These are phyloP conservation scores for Parathielavia appendiculata DNA, from an alignment of 495 filamentous ascomycete species.

Conservation along the genomic window DNA sequence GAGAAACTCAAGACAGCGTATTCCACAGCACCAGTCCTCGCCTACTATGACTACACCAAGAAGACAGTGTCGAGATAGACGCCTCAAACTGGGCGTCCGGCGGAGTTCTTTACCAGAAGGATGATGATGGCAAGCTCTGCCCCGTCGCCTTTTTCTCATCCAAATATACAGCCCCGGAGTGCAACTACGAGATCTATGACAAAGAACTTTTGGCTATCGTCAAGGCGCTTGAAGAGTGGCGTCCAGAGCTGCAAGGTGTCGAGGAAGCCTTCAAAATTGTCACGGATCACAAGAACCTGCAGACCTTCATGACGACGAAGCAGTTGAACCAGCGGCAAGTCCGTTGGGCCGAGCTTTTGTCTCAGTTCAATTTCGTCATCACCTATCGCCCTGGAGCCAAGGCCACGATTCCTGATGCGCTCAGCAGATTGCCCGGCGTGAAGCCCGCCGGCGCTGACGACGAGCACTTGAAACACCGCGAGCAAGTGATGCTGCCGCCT, in stretches of 20 bases:
- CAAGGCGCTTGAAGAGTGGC: conserved; percentile 7
- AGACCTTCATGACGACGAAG: not conserved
- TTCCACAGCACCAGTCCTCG: not conserved
- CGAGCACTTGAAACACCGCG: not conserved
- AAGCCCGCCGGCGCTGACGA: not conserved
- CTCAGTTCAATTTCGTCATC: not conserved
- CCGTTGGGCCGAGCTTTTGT: conserved; percentile 13
- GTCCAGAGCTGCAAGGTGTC: not conserved
- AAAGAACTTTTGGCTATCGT: conserved; percentile 18
- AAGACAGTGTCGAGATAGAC: not conserved
- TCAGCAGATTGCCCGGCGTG: not conserved
- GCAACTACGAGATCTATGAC: conserved; percentile 26
- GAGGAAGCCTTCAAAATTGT: not conserved
- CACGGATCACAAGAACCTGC: conserved; percentile 10
- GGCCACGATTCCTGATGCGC: not conserved
- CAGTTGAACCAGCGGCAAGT: not conserved
- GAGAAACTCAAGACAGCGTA: not conserved
- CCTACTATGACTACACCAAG: not conserved
- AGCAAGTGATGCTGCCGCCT: not conserved
- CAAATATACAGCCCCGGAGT: conserved; percentile 3
- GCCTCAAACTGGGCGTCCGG: not conserved
- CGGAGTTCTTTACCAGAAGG: not conserved
- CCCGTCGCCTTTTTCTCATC: conserved; percentile 14
- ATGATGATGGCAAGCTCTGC: not conserved
- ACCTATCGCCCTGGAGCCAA: not conserved